A percentile compares a stretch with the other conserved stretches of the same genome.
Conservation (phyloP, 768 basidiomycete species). For the Strobilomyces dryophilus region DNA sequence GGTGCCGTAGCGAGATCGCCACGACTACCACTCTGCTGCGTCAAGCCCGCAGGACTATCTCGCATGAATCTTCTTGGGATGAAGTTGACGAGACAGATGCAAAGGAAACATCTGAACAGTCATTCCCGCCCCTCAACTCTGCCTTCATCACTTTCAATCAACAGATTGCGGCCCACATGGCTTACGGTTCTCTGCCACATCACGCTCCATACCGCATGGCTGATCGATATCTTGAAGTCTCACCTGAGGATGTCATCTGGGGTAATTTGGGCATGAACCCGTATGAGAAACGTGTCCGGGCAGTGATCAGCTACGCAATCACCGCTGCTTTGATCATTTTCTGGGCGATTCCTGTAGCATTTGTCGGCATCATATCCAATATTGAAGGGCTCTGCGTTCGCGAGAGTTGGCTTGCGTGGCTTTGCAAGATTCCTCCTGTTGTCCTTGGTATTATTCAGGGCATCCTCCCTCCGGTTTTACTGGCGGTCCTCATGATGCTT, state of each 20-base stretch:
- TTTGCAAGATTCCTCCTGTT: constrained; percentile 61
- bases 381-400: constrained; percentile 61
- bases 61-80: constrained; percentile 24
- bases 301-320: constrained; percentile 62
- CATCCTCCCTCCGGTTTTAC: constrained; percentile 80
- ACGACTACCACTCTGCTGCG: constrained; percentile 50
- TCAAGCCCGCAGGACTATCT: constrained; percentile 37
- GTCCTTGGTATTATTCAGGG: constrained; percentile 85
- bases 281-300: constrained; percentile 73
- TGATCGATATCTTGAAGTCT: constrained; percentile 71
- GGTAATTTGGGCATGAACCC: constrained; percentile 84
- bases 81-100: constrained; percentile 11
- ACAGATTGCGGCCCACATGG: constrained; percentile 92
- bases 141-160: constrained; percentile 90
- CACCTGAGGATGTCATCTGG: constrained; percentile 92
- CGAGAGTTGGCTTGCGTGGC: constrained; percentile 76
- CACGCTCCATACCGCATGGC: constrained; percentile 83
- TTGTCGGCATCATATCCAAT: constrained; percentile 86
- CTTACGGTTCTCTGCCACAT: constrained; percentile 68
- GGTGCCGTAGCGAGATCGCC: constrained; percentile 75
- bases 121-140: constrained; percentile 60
- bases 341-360: constrained; percentile 86
- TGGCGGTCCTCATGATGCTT: constrained; percentile 90
- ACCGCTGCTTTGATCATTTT: constrained; percentile 80
- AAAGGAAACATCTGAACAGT: constrained; percentile 18